phyloP scores from a whole-genome alignment of 2,329 filamentous ascomycete species.

The Cercospora citrullina region DNA sequence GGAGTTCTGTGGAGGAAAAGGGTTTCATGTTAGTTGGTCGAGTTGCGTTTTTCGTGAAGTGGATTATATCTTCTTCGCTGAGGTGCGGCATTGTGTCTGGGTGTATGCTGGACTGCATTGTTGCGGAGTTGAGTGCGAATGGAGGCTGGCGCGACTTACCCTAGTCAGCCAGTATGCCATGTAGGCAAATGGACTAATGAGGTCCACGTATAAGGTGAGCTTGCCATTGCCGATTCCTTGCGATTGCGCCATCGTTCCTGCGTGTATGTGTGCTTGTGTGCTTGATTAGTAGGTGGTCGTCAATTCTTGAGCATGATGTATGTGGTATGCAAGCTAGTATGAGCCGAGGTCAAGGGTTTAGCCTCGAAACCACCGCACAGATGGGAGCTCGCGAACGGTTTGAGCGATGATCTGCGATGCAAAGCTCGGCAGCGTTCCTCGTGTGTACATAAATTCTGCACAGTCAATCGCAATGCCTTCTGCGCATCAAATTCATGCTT shows the following conservation, averaged over 20 bases:
- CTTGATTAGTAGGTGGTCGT: not conserved
- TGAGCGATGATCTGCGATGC: not conserved
- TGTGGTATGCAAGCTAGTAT: not conserved
- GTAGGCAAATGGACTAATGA: slow-evolving; percentile 62
- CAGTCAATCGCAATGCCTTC: not conserved
- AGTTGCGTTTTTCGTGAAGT: not conserved
- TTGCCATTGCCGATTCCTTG: slow-evolving; percentile 33
- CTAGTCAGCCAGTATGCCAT: slow-evolving; percentile 58
- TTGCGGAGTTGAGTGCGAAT: not conserved
- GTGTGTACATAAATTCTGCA: not conserved
- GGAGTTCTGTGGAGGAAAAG: slow-evolving; percentile 48
- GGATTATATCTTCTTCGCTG: not conserved
- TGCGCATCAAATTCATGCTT: slow-evolving; percentile 12
- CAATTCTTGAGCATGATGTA: not conserved
- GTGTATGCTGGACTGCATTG: not conserved
- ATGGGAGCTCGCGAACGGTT: not conserved
- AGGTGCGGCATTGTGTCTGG: no score
- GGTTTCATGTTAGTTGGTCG: not conserved
- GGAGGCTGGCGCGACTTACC: slow-evolving; percentile 42
- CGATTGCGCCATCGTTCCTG: slow-evolving; percentile 1
- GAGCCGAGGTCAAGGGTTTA: not conserved
- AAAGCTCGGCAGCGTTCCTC: not conserved
- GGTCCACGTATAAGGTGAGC: slow-evolving; percentile 60
- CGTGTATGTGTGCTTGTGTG: not conserved
- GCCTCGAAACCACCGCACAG: not conserved